Percentiles rank a stretch among this genome's conserved stretches.
These are phyloP conservation scores for Pestalotiopsis sp. DNA, from an alignment of 2,329 filamentous ascomycete species.

Conservation along the genomic window DNA sequence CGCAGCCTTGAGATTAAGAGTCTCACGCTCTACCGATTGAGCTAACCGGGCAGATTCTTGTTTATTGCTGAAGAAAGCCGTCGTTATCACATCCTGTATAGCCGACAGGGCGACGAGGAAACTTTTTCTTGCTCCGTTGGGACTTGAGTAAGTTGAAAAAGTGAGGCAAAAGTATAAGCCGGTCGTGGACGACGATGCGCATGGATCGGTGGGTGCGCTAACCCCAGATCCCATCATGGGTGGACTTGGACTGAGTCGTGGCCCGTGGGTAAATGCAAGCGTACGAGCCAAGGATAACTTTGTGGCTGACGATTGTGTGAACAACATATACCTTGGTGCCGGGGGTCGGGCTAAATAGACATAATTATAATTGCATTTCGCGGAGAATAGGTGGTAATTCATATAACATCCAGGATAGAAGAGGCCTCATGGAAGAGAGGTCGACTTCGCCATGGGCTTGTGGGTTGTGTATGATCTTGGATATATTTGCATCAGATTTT, in stretches of 20 bases:
- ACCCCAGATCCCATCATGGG: background rate
- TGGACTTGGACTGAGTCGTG: background rate
- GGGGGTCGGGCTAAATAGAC: too few relatives aligned
- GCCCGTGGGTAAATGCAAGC: background rate
- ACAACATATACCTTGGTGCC: too few relatives aligned
- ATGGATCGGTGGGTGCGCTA: background rate
- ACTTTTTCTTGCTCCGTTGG: background rate
- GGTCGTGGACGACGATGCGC: background rate
- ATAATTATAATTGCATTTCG: background rate
- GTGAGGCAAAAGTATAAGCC: background rate
- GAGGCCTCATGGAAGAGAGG: background rate
- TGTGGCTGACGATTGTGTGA: too few relatives aligned
- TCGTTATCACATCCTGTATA: background rate
- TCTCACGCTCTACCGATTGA: conserved; percentile 74
- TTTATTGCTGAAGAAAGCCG: background rate
- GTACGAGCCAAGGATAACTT: too few relatives aligned
- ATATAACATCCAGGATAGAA: background rate
- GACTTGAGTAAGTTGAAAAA: background rate
- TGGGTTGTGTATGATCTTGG: background rate
- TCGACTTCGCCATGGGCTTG: background rate
- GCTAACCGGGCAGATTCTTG: conserved; percentile 52
- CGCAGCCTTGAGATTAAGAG: conserved; percentile 51
- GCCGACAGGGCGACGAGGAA: background rate
- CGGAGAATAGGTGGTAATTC: background rate
- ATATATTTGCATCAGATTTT: background rate